These are phyloP conservation scores for Fragilariopsis cylindrus DNA, from an alignment of 108 stramenopile species.

Conservation along the genomic window DNA sequence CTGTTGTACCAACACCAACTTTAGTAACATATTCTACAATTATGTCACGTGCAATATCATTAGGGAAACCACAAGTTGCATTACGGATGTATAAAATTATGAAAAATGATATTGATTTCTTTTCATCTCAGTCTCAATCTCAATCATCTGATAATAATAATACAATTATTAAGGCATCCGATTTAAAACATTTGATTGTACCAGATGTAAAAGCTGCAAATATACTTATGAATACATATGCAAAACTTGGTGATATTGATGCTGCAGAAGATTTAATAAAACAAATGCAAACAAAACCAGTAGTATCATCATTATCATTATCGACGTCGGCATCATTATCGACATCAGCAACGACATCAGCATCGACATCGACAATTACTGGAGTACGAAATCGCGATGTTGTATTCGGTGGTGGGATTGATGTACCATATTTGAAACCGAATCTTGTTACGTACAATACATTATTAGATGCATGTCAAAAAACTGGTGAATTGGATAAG, in stretches of 20 bases:
- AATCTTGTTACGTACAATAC: constrained; percentile 87
- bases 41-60: constrained; percentile 80
- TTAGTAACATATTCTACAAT: constrained; percentile 87
- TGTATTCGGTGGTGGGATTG: constrained; percentile 29
- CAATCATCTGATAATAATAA: constrained; percentile 7
- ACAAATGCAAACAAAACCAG: constrained; percentile 56
- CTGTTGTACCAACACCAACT: constrained; percentile 58
- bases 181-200: constrained; percentile 30
- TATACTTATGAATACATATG: constrained; percentile 86
- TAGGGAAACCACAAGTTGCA: constrained; percentile 74
- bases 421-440: constrained; percentile 58
- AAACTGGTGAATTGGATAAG: constrained; percentile 69
- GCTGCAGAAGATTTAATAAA: constrained; percentile 60
- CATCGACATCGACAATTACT: neutral
- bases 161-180: constrained; percentile 1
- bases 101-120: constrained; percentile 55
- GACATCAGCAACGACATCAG: neutral
- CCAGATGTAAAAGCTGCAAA: constrained; percentile 86
- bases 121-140: constrained; percentile 32
- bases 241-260: constrained; percentile 67
- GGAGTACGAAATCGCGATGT: neutral
- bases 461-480: constrained; percentile 76
- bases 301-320: neutral
- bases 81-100: constrained; percentile 83
- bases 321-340: neutral